Evolutionary conservation across 2,329 filamentous ascomycete genomes (phyloP), one percentile per base, ranked within the genome.

Genomic region (Aspergillus alliaceus): DNA sequence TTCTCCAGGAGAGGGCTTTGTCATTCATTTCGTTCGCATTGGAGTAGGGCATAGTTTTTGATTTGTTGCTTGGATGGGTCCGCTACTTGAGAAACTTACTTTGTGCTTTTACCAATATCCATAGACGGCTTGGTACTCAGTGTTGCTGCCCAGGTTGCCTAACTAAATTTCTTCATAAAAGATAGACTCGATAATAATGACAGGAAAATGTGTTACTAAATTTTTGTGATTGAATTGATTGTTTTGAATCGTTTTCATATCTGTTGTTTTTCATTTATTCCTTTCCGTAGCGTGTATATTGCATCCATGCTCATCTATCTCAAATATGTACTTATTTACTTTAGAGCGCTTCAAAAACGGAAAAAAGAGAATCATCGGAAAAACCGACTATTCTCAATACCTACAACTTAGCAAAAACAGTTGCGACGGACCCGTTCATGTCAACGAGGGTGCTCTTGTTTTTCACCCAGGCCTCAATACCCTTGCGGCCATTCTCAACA

Each of bases 361-460:
- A 44, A 3, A 25, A 7, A 27, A 14, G 27, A n/a, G 27, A 15
- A 35, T 3, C 6, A n/a, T n/a, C 22, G 11, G 14, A 14, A n/a
- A 12, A n/a, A n/a, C n/a, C n/a, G n/a, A n/a, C n/a, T n/a, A n/a
- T n/a, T n/a, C n/a, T n/a, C n/a, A n/a, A n/a, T n/a, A 9, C 39
- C 76, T 75, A 89, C 62, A 89, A 64, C 75, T 91, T 91, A 29
- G 86, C 80, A 75, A 95, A 96, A 0, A 91, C 87, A 8, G 84
- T 92, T 56, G 81, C 84, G 57, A 87, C 89, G 59, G 74, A 80
- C 32, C 88, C 89, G 40, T 86, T 85, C 82, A 93, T 89, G 73
- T 96, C 91, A 2, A 96, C 87, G 29, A 96, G 75, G 1, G 91
- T 96, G 75, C 91, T 96, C 81, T 95, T 96, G 66, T 93, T 95